Evolutionary conservation across 768 basidiomycete species (phyloP), one percentile per base, ranked within the genome.

Genomic region (Chlorophyllum brunneum): DNA sequence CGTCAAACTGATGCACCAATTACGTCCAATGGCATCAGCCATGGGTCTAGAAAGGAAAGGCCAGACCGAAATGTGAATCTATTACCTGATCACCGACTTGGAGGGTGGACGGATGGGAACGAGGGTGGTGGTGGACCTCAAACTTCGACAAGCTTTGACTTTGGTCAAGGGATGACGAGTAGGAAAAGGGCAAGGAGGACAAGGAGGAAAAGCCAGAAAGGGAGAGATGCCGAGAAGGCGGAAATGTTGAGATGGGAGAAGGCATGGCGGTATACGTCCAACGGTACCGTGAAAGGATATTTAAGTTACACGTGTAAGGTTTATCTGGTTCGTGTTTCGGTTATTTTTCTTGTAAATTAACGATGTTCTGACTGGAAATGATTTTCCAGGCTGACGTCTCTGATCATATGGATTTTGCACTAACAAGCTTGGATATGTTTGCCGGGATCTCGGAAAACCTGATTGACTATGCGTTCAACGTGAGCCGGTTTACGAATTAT

Each of bases 381-480:
- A 5, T 7, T n/a, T 15, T 34, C 16, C 48, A 85, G 82, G 81
- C 83, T 23, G 86, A 88, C 61, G 84, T 88, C 4, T 72, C 74
- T 51, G 86, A 88, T 60, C 85, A 87, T 63, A 80, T 86, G 67
- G 85, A 87, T 53, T 84, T 81, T 59, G 79, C 81, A 10, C 64
- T 88, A 42, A 69, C 75, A 6, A 83, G 78, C 54, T 61, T 88
- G 48, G 86, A 88, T 56, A 83, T 85, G 77, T 86, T 86, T 57
- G 72, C 79, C 6, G 79, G 73, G 6, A 78, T 85, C 40, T 72
- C 80, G 15, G 83, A 86, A 63, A 86, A 85, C 57, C 60, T 86
- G 52, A 83, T 86, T 55, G 76, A 81, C 51, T 87, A 81, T 64
- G 81, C 83, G 4, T 87, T 87, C 71, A 87, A 87, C 63, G 83